A percentile compares a stretch with the other conserved stretches of the same genome.
These are phyloP conservation scores for Stylosanthes scabra DNA, from an alignment of 331 rosid genomes.

Conservation along the genomic window DNA sequence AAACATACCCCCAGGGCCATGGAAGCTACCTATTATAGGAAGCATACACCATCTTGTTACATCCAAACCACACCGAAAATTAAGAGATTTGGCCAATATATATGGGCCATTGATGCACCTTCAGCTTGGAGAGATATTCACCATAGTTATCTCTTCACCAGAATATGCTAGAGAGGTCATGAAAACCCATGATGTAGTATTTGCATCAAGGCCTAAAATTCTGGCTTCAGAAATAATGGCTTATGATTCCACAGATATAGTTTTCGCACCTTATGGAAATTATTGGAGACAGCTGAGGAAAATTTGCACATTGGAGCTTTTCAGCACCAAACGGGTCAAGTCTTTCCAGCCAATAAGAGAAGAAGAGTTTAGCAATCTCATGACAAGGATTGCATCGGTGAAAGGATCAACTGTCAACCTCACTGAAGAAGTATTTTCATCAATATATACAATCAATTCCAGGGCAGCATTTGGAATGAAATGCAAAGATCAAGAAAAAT, in stretches of 20 bases:
- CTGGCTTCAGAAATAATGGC: background rate
- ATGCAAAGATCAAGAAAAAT: background rate
- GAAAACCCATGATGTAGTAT: constrained; percentile 30
- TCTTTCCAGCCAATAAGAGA: constrained; percentile 41
- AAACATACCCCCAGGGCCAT: constrained; percentile 37
- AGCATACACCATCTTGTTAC: constrained; percentile 38
- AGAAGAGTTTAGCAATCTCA: constrained; percentile 33
- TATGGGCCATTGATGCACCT: constrained; percentile 38
- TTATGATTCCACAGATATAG: constrained; percentile 10
- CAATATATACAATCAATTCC: background rate
- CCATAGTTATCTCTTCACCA: constrained; percentile 32
- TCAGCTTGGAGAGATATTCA: constrained; percentile 18
- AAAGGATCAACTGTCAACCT: constrained; percentile 16
- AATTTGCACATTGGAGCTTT: constrained; percentile 18
- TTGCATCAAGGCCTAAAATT: constrained; percentile 43
- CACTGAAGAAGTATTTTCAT: background rate
- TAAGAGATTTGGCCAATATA: constrained; percentile 15
- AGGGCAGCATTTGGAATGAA: background rate
- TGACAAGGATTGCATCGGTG: constrained; percentile 27
- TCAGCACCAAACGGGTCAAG: constrained; percentile 13
- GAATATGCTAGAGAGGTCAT: constrained; percentile 39
- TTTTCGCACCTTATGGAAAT: constrained; percentile 23
- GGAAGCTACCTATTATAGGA: constrained; percentile 43
- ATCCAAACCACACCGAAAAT: constrained; percentile 32
- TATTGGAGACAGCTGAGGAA: constrained; percentile 32